Evolutionary conservation across 2,329 filamentous ascomycete genomes (phyloP).

Genomic region (Apiospora rasikravindrae): DNA sequence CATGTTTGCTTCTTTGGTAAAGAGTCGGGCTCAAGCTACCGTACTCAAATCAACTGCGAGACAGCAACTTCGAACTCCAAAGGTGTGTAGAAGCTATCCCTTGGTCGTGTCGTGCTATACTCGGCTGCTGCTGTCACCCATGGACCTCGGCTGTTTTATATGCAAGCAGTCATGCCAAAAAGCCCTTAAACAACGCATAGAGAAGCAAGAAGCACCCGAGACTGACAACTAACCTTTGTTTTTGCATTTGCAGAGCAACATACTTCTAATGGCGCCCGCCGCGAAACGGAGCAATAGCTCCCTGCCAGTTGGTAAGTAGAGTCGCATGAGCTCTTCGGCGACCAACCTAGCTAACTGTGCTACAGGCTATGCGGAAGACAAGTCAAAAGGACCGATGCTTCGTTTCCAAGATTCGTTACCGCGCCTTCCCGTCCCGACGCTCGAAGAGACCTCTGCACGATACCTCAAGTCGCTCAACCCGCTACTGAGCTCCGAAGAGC

Average conservation of each 20-base stretch:
- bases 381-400: slow-evolving; percentile 79
- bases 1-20: slow-evolving; percentile 41
- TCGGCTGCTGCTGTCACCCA: neutral
- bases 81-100: slow-evolving; percentile 29
- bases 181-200: neutral
- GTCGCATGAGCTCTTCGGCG: neutral
- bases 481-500: slow-evolving; percentile 71
- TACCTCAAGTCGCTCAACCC: slow-evolving; percentile 83
- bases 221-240: neutral
- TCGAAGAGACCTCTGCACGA: slow-evolving; percentile 80
- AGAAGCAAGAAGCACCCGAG: neutral
- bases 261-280: slow-evolving; percentile 55
- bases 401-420: slow-evolving; percentile 88
- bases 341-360: neutral
- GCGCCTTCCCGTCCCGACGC: slow-evolving; percentile 76
- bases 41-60: slow-evolving; percentile 37
- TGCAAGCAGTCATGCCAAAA: neutral
- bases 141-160: neutral
- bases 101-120: neutral
- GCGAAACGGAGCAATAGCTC: slow-evolving; percentile 63
- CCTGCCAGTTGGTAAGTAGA: slow-evolving; percentile 53
- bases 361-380: slow-evolving; percentile 79
- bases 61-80: slow-evolving; percentile 29
- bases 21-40: slow-evolving; percentile 41
- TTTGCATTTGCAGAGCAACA: slow-evolving; percentile 30